Conservation (phyloP, 2,329 filamentous ascomycete species). For the Penicillium sp. region DNA sequence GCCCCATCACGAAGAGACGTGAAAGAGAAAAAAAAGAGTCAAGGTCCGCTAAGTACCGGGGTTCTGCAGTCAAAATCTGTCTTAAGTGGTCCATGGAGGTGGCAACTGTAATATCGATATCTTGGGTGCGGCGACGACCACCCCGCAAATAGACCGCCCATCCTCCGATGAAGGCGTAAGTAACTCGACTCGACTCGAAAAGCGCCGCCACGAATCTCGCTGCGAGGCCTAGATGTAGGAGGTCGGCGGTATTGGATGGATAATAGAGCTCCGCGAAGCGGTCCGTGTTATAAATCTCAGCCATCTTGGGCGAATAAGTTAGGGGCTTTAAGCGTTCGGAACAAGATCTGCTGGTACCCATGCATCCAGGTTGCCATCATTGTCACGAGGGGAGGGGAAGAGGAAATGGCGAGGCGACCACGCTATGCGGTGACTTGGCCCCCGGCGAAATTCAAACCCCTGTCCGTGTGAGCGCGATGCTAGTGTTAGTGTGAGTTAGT, state of each 20-base stretch:
- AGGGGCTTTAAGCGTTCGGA: background rate
- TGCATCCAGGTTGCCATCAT: conserved; percentile 9
- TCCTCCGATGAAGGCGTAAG: conserved; percentile 21
- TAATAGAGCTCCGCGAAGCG: conserved; percentile 23
- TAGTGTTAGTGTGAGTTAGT: conserved; percentile 3
- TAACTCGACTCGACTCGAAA: conserved; percentile 18
- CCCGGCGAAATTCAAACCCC: conserved; percentile 5
- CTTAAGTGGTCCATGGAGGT: conserved; percentile 19
- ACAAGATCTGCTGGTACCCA: conserved; percentile 1
- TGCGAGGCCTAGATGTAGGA: conserved; percentile 19
- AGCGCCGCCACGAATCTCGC: conserved; percentile 19
- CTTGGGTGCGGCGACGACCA: conserved; percentile 18
- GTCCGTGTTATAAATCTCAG: conserved; percentile 23
- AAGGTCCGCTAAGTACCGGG: conserved; percentile 14
- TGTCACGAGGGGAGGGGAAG: background rate
- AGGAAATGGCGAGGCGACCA: background rate
- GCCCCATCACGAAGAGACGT: background rate
- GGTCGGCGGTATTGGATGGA: conserved; percentile 21
- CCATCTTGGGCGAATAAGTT: conserved; percentile 10
- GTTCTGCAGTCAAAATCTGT: conserved; percentile 16
- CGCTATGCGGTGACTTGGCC: conserved; percentile 5
- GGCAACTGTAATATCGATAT: conserved; percentile 21
- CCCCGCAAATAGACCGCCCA: conserved; percentile 22
- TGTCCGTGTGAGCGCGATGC: background rate
- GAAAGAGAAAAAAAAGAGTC: background rate